phyloP scores from a whole-genome alignment of 139 green algal species.

The Micractinium conductrix region DNA sequence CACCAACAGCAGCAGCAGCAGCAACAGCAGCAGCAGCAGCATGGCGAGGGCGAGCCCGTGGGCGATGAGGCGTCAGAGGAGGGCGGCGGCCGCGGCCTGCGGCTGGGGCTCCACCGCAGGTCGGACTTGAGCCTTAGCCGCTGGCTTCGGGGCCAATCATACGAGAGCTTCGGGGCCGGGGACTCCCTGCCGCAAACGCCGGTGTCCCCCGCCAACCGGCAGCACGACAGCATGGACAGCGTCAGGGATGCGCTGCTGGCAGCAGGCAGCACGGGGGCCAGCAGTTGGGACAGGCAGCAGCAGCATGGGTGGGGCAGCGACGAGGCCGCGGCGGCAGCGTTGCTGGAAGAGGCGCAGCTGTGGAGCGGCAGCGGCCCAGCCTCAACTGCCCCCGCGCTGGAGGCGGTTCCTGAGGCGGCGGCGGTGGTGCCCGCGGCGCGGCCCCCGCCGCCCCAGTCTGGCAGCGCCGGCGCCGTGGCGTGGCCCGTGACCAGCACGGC shows the following conservation, averaged over 20 bases:
- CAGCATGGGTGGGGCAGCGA: neutral
- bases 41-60: neutral
- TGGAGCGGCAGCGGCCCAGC: neutral
- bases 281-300: neutral
- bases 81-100: neutral
- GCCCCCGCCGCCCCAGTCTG: no score
- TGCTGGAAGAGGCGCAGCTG: neutral
- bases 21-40: neutral
- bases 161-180: neutral
- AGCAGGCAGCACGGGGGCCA: neutral
- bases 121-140: conserved; percentile 2
- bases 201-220: neutral
- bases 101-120: conserved; percentile 7
- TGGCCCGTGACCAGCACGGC: neutral
- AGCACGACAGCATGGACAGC: neutral
- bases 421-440: neutral
- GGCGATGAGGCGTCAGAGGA: neutral
- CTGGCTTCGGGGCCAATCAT: conserved; percentile 16
- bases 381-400: neutral
- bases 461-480: no score
- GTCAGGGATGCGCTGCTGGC: neutral
- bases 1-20: neutral
- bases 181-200: neutral
- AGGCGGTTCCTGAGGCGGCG: neutral
- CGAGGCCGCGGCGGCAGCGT: neutral